Conservation (phyloP, 2,329 filamentous ascomycete genomes). For the Cladophialophora immunda region DNA sequence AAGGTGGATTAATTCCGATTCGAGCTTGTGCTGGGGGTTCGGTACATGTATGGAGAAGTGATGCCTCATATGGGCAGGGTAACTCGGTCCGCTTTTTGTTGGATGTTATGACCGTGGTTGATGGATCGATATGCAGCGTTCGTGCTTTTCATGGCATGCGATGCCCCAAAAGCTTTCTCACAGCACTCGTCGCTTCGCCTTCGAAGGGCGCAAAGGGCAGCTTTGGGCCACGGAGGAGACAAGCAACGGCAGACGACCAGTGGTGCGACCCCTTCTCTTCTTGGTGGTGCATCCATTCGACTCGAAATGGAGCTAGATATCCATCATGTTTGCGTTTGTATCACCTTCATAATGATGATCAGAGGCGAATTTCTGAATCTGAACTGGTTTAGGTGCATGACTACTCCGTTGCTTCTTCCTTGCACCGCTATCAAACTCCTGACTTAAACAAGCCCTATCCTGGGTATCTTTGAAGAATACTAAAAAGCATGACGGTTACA, state of each 20-base stretch:
- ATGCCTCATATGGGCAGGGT: neutral
- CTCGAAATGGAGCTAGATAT: neutral
- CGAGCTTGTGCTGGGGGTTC: neutral
- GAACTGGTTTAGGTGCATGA: neutral
- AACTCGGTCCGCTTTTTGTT: neutral
- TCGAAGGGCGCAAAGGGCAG: too few relatives aligned
- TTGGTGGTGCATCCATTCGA: neutral
- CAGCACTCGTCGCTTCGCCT: too few relatives aligned
- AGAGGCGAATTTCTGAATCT: neutral
- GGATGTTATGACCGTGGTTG: neutral
- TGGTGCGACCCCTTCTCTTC: neutral
- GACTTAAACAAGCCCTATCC: neutral
- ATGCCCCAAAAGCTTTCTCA: too few relatives aligned
- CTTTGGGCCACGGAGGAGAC: neutral
- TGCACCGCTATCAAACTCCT: neutral
- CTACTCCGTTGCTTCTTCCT: neutral
- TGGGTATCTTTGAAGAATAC: conserved; percentile 15
- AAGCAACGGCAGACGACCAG: too few relatives aligned
- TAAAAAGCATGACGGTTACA: neutral
- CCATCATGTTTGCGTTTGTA: neutral
- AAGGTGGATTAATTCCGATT: conserved; percentile 21
- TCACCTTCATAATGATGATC: neutral
- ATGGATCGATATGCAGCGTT: too few relatives aligned
- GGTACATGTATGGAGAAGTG: neutral
- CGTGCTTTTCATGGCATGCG: too few relatives aligned